Base-by-base conservation (phyloP, 106 monocot species). In the Vanilla planifolia region DNA sequence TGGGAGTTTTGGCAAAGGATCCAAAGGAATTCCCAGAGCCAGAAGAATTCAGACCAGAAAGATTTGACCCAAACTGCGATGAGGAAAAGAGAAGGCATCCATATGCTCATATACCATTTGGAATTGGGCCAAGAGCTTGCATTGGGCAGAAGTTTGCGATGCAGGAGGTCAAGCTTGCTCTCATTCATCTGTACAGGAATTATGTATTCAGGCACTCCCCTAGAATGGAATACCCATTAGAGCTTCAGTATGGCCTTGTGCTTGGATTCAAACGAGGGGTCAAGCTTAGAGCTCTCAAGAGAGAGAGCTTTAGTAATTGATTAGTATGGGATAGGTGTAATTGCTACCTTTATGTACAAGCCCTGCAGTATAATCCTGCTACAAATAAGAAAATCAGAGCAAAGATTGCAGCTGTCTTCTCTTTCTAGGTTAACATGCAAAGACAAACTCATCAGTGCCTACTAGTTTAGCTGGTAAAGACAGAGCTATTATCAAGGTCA, bases 81-180 rank as follows among this genome's bases (percentile, higher is more conserved):
- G 95, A 96, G 66, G 83, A 90, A 65, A 80, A 71, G 67, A 55
- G 23, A 30, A 63, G 95, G 62, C 86, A 96, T 58, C 84, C 90
- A 5, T 96, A 87, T 43, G 83, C 95, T 0, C 76, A 84, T 67
- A 96, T 96, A 32, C 90, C 95, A 1, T 96, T 96, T 47, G 90
- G 86, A 0, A 67, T 90, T 8, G 95, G 86, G 0, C 95, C 95
- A 8, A 25, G 95, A 5, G 78, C 78, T 10, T 96, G 95, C 77
- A 90, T 96, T 13, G 95, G 90, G 3, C 89, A 86, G 55, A 86
- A 73, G 63, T 81, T 96, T 66, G 64, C 95, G 0, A 19, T 96
- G 44, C 86, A 81, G 21, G 86, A 90, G 51, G 66, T 87, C 43
- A 91, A 96, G 68, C 84, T 91, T 5, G 52, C 86, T 6, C 39